phyloP scores from a whole-genome alignment of 2,329 filamentous ascomycete genomes.

The Gremmenia infestans region DNA sequence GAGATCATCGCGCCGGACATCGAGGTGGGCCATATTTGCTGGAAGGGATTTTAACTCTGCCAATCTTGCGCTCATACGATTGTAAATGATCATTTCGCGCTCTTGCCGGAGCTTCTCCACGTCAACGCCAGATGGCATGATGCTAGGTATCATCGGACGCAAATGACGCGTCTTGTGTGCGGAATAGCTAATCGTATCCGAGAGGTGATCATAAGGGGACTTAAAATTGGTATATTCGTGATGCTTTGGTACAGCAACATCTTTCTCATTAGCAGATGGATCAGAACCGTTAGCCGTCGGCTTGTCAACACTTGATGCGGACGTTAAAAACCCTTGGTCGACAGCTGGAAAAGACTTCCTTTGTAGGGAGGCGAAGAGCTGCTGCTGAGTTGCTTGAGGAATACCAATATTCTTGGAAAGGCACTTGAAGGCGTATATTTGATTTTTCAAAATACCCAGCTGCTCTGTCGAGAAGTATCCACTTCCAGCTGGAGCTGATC shows the following conservation, averaged over 20 bases:
- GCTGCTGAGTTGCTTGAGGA: constrained; percentile 71
- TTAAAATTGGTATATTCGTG: constrained; percentile 58
- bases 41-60: constrained; percentile 77
- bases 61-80: constrained; percentile 80
- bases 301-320: constrained; percentile 25
- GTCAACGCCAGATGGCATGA: constrained; percentile 86
- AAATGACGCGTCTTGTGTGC: constrained; percentile 73
- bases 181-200: constrained; percentile 64
- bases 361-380: constrained; percentile 71
- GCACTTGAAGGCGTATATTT: constrained; percentile 88
- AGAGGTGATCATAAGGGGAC: constrained; percentile 54
- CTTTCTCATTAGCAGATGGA: constrained; percentile 32
- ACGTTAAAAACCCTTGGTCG: constrained; percentile 20
- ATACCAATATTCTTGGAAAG: constrained; percentile 83
- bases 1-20: constrained; percentile 63
- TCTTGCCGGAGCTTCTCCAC: constrained; percentile 81
- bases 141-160: constrained; percentile 75
- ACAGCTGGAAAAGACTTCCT: constrained; percentile 42
- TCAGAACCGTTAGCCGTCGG: constrained; percentile 35
- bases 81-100: constrained; percentile 82
- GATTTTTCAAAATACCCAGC: constrained; percentile 69
- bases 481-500: constrained; percentile 29
- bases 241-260: constrained; percentile 32
- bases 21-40: constrained; percentile 83
- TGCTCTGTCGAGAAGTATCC: constrained; percentile 75